These are phyloP conservation scores for peach (Prunus persica) DNA, from an alignment of 306 rosid species.

Conservation along the genomic window Prunus_persica_NCBIv2 NC_034016.1:15740501-15741000, in stretches of 20 bases:
- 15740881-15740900: not conserved
- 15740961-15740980: not conserved
- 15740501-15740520: conserved; percentile 46
- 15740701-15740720: conserved; percentile 23
- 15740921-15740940: not conserved
- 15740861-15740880: not conserved
- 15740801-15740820: conserved; percentile 6
- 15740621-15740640: not conserved
- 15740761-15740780: not conserved
- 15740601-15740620: not conserved
- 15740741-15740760: conserved; percentile 11
- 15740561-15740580: not conserved
- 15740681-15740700: not conserved
- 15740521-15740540: conserved; percentile 49
- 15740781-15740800: not conserved
- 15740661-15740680: not conserved
- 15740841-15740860: not conserved
- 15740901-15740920: not conserved
- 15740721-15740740: conserved; percentile 25
- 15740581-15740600: conserved; percentile 14
- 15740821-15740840: not conserved
- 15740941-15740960: not conserved
- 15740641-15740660: not conserved
- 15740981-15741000: not conserved
- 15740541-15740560: conserved; percentile 46